A percentile compares a stretch with the other conserved stretches of the same genome.
These are phyloP conservation scores for Penicillium taxi DNA, from an alignment of 495 filamentous ascomycete species.

Conservation along the genomic window DNA sequence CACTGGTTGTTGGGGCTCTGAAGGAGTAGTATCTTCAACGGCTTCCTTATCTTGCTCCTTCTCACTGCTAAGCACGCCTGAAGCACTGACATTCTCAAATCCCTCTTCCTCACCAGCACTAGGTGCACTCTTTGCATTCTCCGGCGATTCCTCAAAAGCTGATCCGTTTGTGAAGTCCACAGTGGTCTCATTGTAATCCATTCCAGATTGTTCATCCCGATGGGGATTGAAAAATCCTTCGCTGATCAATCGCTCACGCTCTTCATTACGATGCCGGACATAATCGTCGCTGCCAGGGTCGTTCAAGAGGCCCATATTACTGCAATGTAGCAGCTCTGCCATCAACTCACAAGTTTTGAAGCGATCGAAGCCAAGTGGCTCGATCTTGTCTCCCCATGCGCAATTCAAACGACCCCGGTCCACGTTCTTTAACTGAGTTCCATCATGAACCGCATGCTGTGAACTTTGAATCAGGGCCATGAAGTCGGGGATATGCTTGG, in stretches of 20 bases:
- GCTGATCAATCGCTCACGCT: constrained; percentile 66
- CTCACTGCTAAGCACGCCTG: constrained; percentile 59
- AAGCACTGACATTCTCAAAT: constrained; percentile 81
- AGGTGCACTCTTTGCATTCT: constrained; percentile 49
- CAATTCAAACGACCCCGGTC: constrained; percentile 62
- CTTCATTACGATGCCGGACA: constrained; percentile 69
- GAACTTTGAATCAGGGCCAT: constrained; percentile 76
- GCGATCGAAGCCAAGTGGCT: constrained; percentile 92
- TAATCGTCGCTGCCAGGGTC: constrained; percentile 86
- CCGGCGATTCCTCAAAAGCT: constrained; percentile 29
- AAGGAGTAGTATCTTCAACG: background rate
- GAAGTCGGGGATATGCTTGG: constrained; percentile 86
- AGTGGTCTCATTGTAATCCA: constrained; percentile 45
- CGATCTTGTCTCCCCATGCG: constrained; percentile 84
- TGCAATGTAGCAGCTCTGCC: constrained; percentile 96
- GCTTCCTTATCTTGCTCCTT: constrained; percentile 38
- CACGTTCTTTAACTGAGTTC: constrained; percentile 50
- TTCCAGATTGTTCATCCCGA: constrained; percentile 31
- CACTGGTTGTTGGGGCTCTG: constrained; percentile 9
- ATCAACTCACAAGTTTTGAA: constrained; percentile 99
- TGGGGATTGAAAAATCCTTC: constrained; percentile 49
- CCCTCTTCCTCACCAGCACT: constrained; percentile 84
- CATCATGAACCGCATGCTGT: constrained; percentile 52
- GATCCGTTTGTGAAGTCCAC: constrained; percentile 35
- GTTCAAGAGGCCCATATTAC: constrained; percentile 96